Base-by-base conservation (phyloP, 805 yeast genomes). In the Saturnispora sanitii region DNA sequence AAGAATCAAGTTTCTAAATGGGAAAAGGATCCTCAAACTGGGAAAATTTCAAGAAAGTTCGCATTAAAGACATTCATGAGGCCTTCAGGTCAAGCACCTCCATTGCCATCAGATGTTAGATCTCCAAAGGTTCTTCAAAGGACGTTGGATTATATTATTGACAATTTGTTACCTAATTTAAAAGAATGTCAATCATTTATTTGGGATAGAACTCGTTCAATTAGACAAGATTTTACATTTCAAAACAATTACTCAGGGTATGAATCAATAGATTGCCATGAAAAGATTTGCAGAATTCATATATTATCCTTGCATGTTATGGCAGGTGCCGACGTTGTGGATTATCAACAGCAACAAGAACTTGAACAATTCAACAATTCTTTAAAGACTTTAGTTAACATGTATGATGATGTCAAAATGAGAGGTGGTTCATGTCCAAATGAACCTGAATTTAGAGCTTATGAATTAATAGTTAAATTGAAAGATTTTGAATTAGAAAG, bases 41-140 rank as follows among this genome's bases (percentile, higher is more conserved):
- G 75, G 4, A 70, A 64, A 46, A 80, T 86, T 5, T 69, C 84
- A 1, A 57, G 73, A 22, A 53, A 54, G 0, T 64, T 67, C 34
- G 95, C 96, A 0, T 73, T 92, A 6, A 92, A 92, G 60, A 94
- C 95, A 2, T 92, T 92, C 56, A 82, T 94, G 18, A 69, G 99
- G 51, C 96, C 99, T 0, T 96, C 97, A 1, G 98, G 97, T 6
- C 96, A 92, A 51, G 95, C 96, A 1, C 97, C 96, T 2, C 94
- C 97, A 3, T 65, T 92, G 43, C 99, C 98, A 0, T 86, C 96
- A 1, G 98, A 92, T 57, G 99, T 92, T 3, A 70, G 99, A 45
- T 95, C 98, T 1, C 98, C 99, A 0, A 72, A 70, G 41, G 66
- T 88, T 1, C 61, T 92, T 32, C 70, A 69, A 11, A 53, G 66